Base-by-base conservation (phyloP, 257 asterid genomes). In the Solanum appendiculatum region DNA sequence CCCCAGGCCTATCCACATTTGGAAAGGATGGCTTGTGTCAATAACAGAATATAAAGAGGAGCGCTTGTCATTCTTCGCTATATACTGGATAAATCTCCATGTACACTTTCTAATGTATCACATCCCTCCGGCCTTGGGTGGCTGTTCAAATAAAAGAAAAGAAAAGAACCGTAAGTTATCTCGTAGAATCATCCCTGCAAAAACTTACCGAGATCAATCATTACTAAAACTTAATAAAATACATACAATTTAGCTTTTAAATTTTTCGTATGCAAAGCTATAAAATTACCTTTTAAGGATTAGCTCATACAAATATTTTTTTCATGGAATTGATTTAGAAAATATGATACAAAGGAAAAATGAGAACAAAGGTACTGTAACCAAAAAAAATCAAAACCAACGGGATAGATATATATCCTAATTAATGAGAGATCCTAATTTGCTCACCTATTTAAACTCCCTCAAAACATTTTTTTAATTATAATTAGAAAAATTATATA, bases 51-150 rank as follows among this genome's bases (percentile, higher is more conserved):
- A 84, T 37, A 69, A 66, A 83, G 39, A 54, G 51, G 77, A 37
- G 42, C 63, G 37, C 85, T 82, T 42, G 44, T 42, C 85, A 64
- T 86, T 74, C 88, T 78, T 54, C 83, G 82, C 89, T 91, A 86
- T 84, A 86, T 81, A 69, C 82, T 33, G 87, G 80, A 85, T 83
- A 85, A 88, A 46, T 87, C 78, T 88, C 72, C 90, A 88, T 91
- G 75, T 90, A 90, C 90, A 81, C 10, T 68, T 86, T 75, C 89
- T 40, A 58, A 42, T 14, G 86, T 86, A 87, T 87, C 89, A 88
- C 84, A 42, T 36, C 80, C 86, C 89, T 89, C 95, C 95, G 33
- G 88, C 86, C 89, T 85, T 91, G n/a, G 94, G 92, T 72, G 95
- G 94, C 95, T 92, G 91, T 86, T 39, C 66, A 82, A 68, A 37